These are phyloP conservation scores for Elongisporangium undulatum DNA, from an alignment of 352 stramenopile genomes.

Conservation along the genomic window DNA sequence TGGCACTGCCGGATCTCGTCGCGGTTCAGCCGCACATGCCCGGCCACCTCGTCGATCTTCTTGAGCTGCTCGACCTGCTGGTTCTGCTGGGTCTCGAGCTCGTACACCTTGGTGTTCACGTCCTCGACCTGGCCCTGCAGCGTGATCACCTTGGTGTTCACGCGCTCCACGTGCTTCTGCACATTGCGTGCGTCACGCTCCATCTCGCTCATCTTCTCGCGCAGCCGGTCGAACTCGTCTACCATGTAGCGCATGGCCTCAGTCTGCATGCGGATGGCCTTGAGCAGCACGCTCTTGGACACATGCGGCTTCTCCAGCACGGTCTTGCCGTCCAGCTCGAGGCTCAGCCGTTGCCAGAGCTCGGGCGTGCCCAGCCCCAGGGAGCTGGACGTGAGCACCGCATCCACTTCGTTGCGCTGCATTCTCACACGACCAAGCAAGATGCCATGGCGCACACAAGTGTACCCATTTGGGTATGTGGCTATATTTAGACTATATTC, in stretches of 20 bases:
- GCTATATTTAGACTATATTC: neutral
- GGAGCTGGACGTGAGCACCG: conserved; percentile 33
- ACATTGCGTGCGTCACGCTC: conserved; percentile 71
- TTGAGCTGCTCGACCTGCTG: conserved; percentile 67
- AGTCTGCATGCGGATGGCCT: conserved; percentile 78
- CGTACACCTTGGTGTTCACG: conserved; percentile 52
- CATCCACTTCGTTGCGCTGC: conserved; percentile 84
- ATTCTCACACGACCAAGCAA: conserved; percentile 16
- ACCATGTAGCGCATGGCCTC: conserved; percentile 82
- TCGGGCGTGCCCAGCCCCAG: conserved; percentile 73
- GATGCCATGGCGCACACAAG: neutral
- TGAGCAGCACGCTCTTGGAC: conserved; percentile 81
- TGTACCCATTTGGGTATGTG: neutral
- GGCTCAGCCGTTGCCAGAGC: conserved; percentile 72
- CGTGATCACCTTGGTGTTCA: conserved; percentile 74
- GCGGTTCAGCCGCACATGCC: conserved; percentile 34
- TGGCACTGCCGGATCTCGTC: conserved; percentile 50
- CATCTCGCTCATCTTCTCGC: conserved; percentile 71
- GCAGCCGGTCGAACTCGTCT: conserved; percentile 79
- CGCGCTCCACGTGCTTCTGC: conserved; percentile 73
- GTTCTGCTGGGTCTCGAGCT: conserved; percentile 52
- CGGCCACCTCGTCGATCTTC: conserved; percentile 63
- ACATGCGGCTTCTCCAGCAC: conserved; percentile 75
- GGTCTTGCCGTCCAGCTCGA: conserved; percentile 77
- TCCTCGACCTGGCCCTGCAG: conserved; percentile 74